Conservation (phyloP, 306 rosid genomes). For the Begonia masoniana region DNA sequence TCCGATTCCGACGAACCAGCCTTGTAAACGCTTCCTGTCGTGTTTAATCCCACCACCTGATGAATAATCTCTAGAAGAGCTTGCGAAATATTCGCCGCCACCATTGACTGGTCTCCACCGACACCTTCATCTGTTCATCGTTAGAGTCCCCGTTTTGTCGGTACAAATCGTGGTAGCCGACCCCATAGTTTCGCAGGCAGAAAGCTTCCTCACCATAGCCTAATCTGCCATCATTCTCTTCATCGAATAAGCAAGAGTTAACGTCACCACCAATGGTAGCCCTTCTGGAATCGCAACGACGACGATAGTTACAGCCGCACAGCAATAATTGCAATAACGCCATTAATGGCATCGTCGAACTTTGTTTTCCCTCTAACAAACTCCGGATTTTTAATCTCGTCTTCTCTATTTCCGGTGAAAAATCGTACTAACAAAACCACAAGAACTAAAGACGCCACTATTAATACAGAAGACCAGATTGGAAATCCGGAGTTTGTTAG, state of each 20-base stretch:
- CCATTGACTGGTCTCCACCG: slow-evolving; percentile 9
- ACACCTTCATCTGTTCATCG: slow-evolving; percentile 29
- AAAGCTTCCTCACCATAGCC: slow-evolving; percentile 29
- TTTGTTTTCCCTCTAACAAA: slow-evolving; percentile 7
- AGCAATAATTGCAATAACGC: slow-evolving; percentile 11
- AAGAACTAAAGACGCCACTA: slow-evolving; percentile 19
- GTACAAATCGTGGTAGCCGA: slow-evolving; percentile 29
- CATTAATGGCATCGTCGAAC: slow-evolving; percentile 11
- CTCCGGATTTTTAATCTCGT: slow-evolving; percentile 12
- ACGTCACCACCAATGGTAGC: slow-evolving; percentile 21
- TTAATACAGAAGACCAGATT: slow-evolving; percentile 10
- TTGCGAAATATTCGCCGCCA: slow-evolving; percentile 2
- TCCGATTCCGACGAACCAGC: slow-evolving; percentile 7
- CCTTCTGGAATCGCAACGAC: slow-evolving; percentile 41
- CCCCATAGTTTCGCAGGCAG: slow-evolving; percentile 34
- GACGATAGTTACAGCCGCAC: slow-evolving; percentile 24
- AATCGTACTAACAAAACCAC: slow-evolving; percentile 10
- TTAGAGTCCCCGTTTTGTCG: slow-evolving; percentile 31
- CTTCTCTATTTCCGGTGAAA: slow-evolving; percentile 13
- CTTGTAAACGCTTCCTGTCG: slow-evolving; percentile 25
- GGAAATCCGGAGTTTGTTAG: slow-evolving; percentile 12
- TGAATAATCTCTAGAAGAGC: slow-evolving; percentile 3
- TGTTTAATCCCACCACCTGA: slow-evolving; percentile 31
- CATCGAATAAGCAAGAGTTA: slow-evolving; percentile 33
- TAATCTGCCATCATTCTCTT: slow-evolving; percentile 35